Evolutionary conservation across 352 stramenopile species (phyloP).

Genomic region (Phytophthora crassamura): DNA sequence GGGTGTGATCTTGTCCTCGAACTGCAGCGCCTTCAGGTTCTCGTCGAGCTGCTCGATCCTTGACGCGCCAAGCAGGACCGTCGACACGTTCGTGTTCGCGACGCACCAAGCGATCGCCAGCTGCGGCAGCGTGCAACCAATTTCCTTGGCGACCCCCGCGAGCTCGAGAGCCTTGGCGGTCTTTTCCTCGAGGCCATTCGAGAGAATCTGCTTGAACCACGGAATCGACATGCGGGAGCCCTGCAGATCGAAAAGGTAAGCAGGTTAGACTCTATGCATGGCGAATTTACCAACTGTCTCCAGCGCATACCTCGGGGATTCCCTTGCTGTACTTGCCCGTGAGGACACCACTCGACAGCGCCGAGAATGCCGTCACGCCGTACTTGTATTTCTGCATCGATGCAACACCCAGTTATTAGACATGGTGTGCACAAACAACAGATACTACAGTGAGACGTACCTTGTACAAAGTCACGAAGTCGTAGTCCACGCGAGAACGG

Average conservation of each 20-base stretch:
- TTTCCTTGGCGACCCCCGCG: conserved; percentile 46
- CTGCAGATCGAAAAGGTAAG: conserved; percentile 22
- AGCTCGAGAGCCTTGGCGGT: conserved; percentile 40
- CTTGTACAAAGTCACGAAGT: conserved; percentile 62
- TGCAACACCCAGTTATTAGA: background rate
- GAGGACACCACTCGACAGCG: conserved; percentile 60
- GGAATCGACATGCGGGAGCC: conserved; percentile 58
- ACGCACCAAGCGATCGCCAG: conserved; percentile 64
- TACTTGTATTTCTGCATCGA: conserved; percentile 66
- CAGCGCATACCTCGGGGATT: conserved; percentile 34
- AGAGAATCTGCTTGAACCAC: conserved; percentile 37
- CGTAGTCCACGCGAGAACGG: conserved; percentile 65
- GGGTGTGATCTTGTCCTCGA: conserved; percentile 62
- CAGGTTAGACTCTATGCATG: background rate
- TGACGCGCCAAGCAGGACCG: conserved; percentile 59
- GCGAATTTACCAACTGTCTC: background rate
- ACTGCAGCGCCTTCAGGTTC: conserved; percentile 54
- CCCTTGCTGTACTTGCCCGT: conserved; percentile 78
- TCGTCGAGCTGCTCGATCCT: conserved; percentile 65
- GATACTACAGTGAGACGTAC: conserved; percentile 13
- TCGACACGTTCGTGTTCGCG: conserved; percentile 67
- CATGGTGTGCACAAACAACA: too few species aligned
- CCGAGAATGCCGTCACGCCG: conserved; percentile 67
- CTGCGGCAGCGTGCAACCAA: conserved; percentile 58
- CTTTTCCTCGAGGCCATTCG: conserved; percentile 47